Conservation (phyloP, 768 basidiomycete genomes). For the Tephrocybe sp. region DNA sequence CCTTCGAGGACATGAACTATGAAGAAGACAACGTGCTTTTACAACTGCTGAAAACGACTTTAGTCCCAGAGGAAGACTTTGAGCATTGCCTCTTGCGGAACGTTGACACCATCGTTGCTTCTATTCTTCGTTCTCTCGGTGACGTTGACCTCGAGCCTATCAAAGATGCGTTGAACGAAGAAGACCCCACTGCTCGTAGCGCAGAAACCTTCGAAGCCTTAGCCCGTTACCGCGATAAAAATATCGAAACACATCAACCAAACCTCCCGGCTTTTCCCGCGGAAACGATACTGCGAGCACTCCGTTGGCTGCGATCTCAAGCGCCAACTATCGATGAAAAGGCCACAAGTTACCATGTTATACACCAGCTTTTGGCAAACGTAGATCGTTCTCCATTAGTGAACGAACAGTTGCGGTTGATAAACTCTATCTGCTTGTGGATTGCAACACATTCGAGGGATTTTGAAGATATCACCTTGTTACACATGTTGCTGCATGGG, state of each 20-base stretch:
- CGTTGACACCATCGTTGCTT: constrained; percentile 54
- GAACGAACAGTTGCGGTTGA: constrained; percentile 76
- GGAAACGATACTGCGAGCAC: constrained; percentile 45
- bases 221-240: constrained; percentile 46
- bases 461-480: constrained; percentile 56
- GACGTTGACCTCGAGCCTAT: constrained; percentile 60
- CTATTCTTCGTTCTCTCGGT: constrained; percentile 59
- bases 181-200: constrained; percentile 33
- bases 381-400: constrained; percentile 69
- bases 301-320: constrained; percentile 56
- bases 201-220: constrained; percentile 47
- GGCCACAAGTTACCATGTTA: constrained; percentile 74
- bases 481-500: constrained; percentile 69
- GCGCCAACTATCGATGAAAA: constrained; percentile 39
- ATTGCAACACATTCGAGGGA: constrained; percentile 56
- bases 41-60: constrained; percentile 31
- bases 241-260: constrained; percentile 53
- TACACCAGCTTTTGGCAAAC: constrained; percentile 68
- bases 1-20: constrained; percentile 35
- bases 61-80: constrained; percentile 32
- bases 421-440: constrained; percentile 75
- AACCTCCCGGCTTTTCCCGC: constrained; percentile 61
- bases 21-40: constrained; percentile 29
- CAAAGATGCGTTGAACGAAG: constrained; percentile 35
- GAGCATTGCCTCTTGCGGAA: constrained; percentile 36